phyloP scores from a whole-genome alignment of 1,284 basidiomycete species.

The Coniferiporia weirii region DNA sequence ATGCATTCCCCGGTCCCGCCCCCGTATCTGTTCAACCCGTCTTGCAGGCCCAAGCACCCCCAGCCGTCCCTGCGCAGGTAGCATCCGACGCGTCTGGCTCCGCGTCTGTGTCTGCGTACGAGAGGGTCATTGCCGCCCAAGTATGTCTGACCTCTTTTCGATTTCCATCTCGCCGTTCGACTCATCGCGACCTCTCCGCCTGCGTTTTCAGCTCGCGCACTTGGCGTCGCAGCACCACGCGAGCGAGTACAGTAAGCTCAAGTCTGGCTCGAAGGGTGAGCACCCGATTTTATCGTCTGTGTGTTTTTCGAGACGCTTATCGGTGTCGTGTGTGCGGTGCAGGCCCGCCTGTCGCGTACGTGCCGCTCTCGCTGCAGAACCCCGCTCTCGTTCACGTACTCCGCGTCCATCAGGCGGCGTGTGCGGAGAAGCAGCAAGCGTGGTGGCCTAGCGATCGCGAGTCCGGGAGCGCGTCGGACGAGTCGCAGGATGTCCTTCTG shows the following conservation, averaged over 20 bases:
- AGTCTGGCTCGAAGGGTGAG: conserved; percentile 65
- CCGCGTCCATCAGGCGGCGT: conserved; percentile 53
- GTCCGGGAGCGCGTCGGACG: background rate
- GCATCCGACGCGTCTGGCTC: background rate
- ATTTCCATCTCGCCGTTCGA: background rate
- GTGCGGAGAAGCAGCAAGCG: conserved; percentile 32
- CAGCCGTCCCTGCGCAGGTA: background rate
- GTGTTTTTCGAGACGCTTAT: background rate
- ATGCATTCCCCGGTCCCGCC: background rate
- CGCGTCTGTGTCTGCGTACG: background rate
- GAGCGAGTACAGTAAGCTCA: conserved; percentile 75
- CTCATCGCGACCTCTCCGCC: background rate
- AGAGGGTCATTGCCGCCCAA: conserved; percentile 16
- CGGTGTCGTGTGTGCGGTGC: conserved; percentile 4
- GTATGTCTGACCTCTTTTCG: conserved; percentile 3
- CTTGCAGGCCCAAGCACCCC: background rate
- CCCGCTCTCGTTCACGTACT: conserved; percentile 61
- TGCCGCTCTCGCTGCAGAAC: conserved; percentile 65
- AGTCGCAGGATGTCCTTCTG: background rate
- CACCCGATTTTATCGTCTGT: background rate
- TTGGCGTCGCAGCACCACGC: conserved; percentile 77
- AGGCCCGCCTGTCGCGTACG: conserved; percentile 58
- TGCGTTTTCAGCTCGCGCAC: conserved; percentile 41
- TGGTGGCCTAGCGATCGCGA: conserved; percentile 47
- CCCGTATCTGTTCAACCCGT: background rate